A percentile compares a stretch with the other conserved stretches of the same genome.
Evolutionary conservation across 768 basidiomycete species (phyloP).

Genomic region (Termitomyces heimii): DNA sequence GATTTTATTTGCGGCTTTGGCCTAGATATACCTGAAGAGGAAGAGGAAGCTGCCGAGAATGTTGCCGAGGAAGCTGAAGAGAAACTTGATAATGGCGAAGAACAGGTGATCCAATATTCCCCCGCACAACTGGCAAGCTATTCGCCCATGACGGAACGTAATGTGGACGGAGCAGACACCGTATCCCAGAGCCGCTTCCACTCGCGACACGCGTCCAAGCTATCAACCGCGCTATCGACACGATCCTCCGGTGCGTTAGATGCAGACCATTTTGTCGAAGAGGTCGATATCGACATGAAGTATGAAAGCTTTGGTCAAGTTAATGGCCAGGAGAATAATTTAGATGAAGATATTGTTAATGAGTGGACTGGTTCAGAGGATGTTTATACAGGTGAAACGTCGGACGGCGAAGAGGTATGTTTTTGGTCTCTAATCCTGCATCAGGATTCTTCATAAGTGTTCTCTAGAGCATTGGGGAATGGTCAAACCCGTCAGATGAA

Average conservation of each 20-base stretch:
- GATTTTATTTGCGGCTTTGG: conserved; percentile 82
- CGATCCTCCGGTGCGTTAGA: conserved; percentile 52
- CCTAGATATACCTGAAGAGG: conserved; percentile 72
- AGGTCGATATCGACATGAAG: conserved; percentile 11
- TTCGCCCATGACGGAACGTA: conserved; percentile 19
- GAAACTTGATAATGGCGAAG: conserved; percentile 33
- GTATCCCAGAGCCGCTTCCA: conserved; percentile 48
- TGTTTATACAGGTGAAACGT: conserved; percentile 42
- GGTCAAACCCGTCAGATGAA: conserved; percentile 89
- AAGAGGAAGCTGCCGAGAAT: conserved; percentile 47
- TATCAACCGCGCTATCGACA: conserved; percentile 65
- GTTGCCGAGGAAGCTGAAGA: conserved; percentile 18
- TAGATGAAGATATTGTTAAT: conserved; percentile 38
- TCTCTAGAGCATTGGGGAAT: conserved; percentile 76
- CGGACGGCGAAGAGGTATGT: conserved; percentile 63
- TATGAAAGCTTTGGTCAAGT: background rate
- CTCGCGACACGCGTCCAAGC: conserved; percentile 62
- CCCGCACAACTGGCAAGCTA: conserved; percentile 24
- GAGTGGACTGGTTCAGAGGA: conserved; percentile 89
- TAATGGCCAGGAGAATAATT: conserved; percentile 19
- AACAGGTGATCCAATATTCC: conserved; percentile 21
- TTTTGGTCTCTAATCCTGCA: conserved; percentile 5
- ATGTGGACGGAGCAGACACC: conserved; percentile 35
- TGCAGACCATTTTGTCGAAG: conserved; percentile 25
- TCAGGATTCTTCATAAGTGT: conserved; percentile 8